These are phyloP conservation scores for Globisporangium takayamanum DNA, from an alignment of 352 stramenopile species.

Conservation along the genomic window DNA sequence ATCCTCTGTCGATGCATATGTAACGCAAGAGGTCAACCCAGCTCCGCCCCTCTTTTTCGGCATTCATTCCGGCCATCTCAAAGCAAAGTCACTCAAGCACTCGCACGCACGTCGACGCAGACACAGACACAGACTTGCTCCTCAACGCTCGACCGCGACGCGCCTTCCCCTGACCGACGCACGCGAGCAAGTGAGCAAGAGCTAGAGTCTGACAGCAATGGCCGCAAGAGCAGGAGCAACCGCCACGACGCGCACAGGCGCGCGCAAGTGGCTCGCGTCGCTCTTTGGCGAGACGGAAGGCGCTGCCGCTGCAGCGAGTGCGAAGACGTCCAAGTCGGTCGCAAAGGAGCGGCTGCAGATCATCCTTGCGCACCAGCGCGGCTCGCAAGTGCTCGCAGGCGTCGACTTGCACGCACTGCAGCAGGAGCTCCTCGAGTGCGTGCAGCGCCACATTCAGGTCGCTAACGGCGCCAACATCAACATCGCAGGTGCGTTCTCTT, in stretches of 20 bases:
- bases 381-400: conserved; percentile 74
- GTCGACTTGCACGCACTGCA: conserved; percentile 78
- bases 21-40: no score
- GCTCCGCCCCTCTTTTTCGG: no score
- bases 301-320: conserved; percentile 10
- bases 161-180: not conserved
- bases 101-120: no score
- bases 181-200: not conserved
- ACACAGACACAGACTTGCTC: no score
- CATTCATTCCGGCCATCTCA: no score
- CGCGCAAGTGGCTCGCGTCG: conserved; percentile 77
- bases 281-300: conserved; percentile 54
- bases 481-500: conserved; percentile 51
- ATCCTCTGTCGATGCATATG: no score
- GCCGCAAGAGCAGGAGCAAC: conserved; percentile 36
- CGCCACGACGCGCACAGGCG: conserved; percentile 37
- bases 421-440: conserved; percentile 77
- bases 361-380: conserved; percentile 83
- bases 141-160: no score
- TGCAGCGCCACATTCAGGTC: conserved; percentile 84
- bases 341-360: conserved; percentile 87
- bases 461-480: conserved; percentile 85
- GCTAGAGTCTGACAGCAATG: conserved; percentile 16
- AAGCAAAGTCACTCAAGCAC: no score
- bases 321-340: conserved; percentile 63